A percentile compares a stretch with the other conserved stretches of the same genome.
phyloP scores from a whole-genome alignment of 768 basidiomycete species.

The Naematelia encephala region DNA sequence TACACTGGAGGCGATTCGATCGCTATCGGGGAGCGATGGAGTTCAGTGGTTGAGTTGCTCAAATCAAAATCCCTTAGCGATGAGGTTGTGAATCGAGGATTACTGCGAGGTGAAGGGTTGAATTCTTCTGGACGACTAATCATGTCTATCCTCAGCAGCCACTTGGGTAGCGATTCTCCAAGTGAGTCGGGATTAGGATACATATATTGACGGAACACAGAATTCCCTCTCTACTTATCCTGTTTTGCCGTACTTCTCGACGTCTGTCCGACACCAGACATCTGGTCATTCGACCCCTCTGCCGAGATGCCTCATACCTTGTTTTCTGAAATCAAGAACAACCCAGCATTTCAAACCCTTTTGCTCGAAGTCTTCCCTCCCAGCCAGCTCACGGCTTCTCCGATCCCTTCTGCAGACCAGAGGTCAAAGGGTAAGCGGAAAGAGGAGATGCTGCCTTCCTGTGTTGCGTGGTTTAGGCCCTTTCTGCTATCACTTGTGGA shows the following conservation, averaged over 20 bases:
- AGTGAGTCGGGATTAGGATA: not conserved
- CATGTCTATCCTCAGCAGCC: slow-evolving; percentile 22
- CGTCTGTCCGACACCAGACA: slow-evolving; percentile 58
- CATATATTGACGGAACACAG: slow-evolving; percentile 4
- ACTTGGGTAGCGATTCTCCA: slow-evolving; percentile 22
- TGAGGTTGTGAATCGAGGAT: slow-evolving; percentile 32
- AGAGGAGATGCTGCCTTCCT: slow-evolving; percentile 11
- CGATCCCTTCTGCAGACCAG: not conserved
- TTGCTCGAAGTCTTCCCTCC: slow-evolving; percentile 23
- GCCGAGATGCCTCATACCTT: slow-evolving; percentile 72
- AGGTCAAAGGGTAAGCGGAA: slow-evolving; percentile 25
- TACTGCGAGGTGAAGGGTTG: slow-evolving; percentile 13
- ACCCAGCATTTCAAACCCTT: slow-evolving; percentile 51
- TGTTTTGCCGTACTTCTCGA: slow-evolving; percentile 54
- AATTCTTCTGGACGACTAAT: not conserved
- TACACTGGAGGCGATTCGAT: slow-evolving; percentile 2
- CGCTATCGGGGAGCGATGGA: slow-evolving; percentile 15
- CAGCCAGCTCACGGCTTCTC: not conserved
- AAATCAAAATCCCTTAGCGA: slow-evolving; percentile 13
- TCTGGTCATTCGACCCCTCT: slow-evolving; percentile 68
- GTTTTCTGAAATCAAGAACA: slow-evolving; percentile 80
- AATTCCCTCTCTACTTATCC: slow-evolving; percentile 50
- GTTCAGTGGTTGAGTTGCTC: slow-evolving; percentile 15
- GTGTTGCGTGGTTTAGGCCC: slow-evolving; percentile 65
- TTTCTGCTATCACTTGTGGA: slow-evolving; percentile 57